phyloP scores from a whole-genome alignment of 306 rosid species.

The Albizia julibrissin region DNA sequence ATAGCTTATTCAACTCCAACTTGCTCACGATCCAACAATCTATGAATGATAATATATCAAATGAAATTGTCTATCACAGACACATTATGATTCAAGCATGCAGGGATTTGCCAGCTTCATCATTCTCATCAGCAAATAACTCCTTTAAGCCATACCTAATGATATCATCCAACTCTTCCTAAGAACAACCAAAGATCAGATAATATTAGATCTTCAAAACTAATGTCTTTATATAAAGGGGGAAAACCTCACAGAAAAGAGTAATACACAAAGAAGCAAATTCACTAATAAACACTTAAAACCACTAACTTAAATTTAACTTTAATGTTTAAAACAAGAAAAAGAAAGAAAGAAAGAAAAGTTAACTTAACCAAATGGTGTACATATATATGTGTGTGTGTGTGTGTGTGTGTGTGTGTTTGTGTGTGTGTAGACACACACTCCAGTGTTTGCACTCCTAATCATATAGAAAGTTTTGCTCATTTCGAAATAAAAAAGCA shows the following conservation, averaged over 20 bases:
- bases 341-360: not conserved
- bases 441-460: not conserved
- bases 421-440: too few species aligned
- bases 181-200: conserved; percentile 30
- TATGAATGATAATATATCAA: conserved; percentile 40
- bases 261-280: not conserved
- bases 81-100: conserved; percentile 12
- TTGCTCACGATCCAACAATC: conserved; percentile 96
- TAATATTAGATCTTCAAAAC: conserved; percentile 34
- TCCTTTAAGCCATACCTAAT: conserved; percentile 95
- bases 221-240: not conserved
- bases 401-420: too few species aligned
- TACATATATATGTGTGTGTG: too few species aligned
- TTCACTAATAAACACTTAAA: conserved; percentile 9
- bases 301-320: conserved; percentile 22
- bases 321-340: not conserved
- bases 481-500: not conserved
- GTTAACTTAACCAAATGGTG: conserved; percentile 14
- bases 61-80: conserved; percentile 3
- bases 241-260: not conserved
- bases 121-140: conserved; percentile 95
- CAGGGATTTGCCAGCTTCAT: conserved; percentile 85
- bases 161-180: conserved; percentile 99
- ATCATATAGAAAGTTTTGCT: not conserved
- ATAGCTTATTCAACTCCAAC: conserved; percentile 77